phyloP scores from a whole-genome alignment of 2,329 filamentous ascomycete species.

The Pseudogymnoascus pannorum region DNA sequence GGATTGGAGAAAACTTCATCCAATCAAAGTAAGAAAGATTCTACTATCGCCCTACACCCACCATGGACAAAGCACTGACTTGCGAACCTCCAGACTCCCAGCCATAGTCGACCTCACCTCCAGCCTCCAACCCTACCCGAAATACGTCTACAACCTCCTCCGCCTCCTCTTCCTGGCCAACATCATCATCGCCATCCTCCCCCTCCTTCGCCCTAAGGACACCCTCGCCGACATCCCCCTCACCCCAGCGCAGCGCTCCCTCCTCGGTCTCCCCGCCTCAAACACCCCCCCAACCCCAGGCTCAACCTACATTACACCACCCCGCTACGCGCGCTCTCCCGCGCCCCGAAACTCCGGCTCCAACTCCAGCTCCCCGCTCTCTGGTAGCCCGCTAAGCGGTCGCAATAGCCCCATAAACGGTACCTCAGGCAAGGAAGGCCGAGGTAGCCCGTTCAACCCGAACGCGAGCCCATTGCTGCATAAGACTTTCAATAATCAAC shows the following conservation, averaged over 20 bases:
- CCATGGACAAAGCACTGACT: background rate
- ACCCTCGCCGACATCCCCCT: conserved; percentile 82
- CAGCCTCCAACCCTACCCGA: conserved; percentile 21
- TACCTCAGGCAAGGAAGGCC: background rate
- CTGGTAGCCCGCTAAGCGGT: background rate
- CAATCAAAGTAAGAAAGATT: conserved; percentile 28
- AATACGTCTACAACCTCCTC: conserved; percentile 35
- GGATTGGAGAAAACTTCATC: conserved; percentile 35
- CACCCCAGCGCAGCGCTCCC: conserved; percentile 76
- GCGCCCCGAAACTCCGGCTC: conserved; percentile 39
- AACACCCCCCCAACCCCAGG: conserved; percentile 56
- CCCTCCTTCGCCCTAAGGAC: conserved; percentile 66
- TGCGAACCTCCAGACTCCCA: conserved; percentile 22
- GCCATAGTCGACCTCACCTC: conserved; percentile 18
- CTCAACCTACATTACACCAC: conserved; percentile 74
- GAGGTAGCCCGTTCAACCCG: conserved; percentile 37
- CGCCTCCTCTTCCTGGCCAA: conserved; percentile 61
- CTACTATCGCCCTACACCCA: conserved; percentile 6
- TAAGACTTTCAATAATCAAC: conserved; percentile 51
- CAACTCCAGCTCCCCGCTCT: conserved; percentile 17
- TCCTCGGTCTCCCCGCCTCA: conserved; percentile 72
- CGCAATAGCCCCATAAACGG: background rate
- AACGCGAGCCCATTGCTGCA: conserved; percentile 55
- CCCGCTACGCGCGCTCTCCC: conserved; percentile 74
- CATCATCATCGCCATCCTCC: conserved; percentile 61